A percentile compares a stretch with the other conserved stretches of the same genome.
Evolutionary conservation across 805 yeast species (phyloP).

Genomic region (Debaryomyces hansenii): DNA sequence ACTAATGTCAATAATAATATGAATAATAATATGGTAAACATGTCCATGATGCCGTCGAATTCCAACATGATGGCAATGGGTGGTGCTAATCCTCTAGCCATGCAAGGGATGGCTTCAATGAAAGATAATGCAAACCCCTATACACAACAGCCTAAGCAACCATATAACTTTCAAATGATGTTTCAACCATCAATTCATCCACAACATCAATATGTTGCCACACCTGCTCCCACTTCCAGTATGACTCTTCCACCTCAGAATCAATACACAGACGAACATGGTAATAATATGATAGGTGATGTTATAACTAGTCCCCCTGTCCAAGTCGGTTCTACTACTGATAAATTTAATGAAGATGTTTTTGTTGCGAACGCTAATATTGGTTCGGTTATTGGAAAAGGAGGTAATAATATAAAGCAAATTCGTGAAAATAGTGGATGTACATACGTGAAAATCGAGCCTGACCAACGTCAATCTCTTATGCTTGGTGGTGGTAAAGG

Average conservation of each 20-base stretch:
- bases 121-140: conserved; percentile 14
- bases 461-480: conserved; percentile 52
- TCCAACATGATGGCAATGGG: conserved; percentile 21
- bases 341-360: conserved; percentile 64
- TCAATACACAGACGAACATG: conserved; percentile 44
- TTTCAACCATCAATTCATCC: conserved; percentile 40
- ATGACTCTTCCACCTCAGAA: conserved; percentile 30
- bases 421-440: conserved; percentile 72
- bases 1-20: conserved; percentile 6
- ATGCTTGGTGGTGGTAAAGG: conserved; percentile 47
- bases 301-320: conserved; percentile 42
- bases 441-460: conserved; percentile 70
- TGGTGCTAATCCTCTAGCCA: conserved; percentile 14
- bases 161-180: conserved; percentile 41
- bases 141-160: conserved; percentile 17
- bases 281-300: conserved; percentile 44
- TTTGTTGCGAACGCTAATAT: conserved; percentile 76
- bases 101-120: conserved; percentile 13
- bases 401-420: conserved; percentile 79
- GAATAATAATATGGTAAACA: conserved; percentile 13
- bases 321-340: conserved; percentile 35
- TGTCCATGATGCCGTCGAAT: conserved; percentile 14
- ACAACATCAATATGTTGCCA: conserved; percentile 23
- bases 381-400: conserved; percentile 84
- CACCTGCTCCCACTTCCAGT: conserved; percentile 9